phyloP scores from a whole-genome alignment of 495 filamentous ascomycete genomes.

The Cetradonia linearis region DNA sequence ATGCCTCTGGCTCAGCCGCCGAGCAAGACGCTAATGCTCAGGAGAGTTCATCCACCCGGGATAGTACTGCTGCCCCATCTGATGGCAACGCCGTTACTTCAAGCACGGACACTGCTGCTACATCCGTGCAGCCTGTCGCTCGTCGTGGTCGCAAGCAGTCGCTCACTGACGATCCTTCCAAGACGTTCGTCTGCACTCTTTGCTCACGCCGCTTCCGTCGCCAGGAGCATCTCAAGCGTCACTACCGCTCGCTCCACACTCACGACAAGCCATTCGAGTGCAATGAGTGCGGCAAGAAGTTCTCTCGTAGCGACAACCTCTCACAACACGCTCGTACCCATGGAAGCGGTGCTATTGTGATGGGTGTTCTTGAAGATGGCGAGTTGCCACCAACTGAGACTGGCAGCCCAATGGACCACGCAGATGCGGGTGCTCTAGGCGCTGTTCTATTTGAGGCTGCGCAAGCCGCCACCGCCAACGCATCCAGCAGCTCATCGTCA shows the following conservation, averaged over 20 bases:
- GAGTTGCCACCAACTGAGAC: slow-evolving; percentile 41
- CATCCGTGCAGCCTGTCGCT: slow-evolving; percentile 57
- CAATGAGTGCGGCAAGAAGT: slow-evolving; percentile 96
- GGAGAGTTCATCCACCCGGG: slow-evolving; percentile 32
- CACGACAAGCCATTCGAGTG: slow-evolving; percentile 98
- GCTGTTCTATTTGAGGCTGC: slow-evolving; percentile 68
- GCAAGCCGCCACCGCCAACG: slow-evolving; percentile 48
- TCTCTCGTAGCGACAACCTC: slow-evolving; percentile 95
- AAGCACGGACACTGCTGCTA: slow-evolving; percentile 30
- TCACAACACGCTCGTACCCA: slow-evolving; percentile 94
- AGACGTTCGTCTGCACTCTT: slow-evolving; percentile 93
- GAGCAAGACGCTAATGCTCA: slow-evolving; percentile 31
- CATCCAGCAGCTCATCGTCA: slow-evolving; percentile 42
- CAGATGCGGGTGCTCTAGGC: slow-evolving; percentile 54
- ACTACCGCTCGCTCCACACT: slow-evolving; percentile 96
- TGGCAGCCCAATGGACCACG: slow-evolving; percentile 39
- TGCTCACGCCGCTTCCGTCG: slow-evolving; percentile 96
- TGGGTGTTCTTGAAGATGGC: slow-evolving; percentile 68
- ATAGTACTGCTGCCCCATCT: slow-evolving; percentile 31
- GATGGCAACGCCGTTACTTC: slow-evolving; percentile 29
- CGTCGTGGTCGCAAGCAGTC: slow-evolving; percentile 98
- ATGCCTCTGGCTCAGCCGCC: slow-evolving; percentile 21
- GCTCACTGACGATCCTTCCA: slow-evolving; percentile 92
- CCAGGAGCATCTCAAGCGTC: slow-evolving; percentile 97
- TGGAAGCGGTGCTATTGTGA: slow-evolving; percentile 75